Base-by-base conservation (phyloP, 2,329 filamentous ascomycete genomes). In the Cytospora leucostoma region DNA sequence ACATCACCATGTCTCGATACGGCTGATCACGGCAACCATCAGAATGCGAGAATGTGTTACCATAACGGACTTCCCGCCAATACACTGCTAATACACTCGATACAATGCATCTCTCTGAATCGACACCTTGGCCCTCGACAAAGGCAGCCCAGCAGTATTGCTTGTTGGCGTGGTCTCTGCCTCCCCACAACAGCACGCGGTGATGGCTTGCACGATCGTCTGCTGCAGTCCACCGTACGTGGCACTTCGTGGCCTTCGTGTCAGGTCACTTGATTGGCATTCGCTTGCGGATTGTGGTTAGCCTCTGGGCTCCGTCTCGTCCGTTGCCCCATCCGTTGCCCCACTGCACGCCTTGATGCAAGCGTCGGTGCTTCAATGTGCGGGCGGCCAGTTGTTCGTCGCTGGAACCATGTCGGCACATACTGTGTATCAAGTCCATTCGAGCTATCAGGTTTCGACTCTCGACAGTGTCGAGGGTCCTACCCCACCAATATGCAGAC, bases 371-470 rank as follows among this genome's bases (percentile, higher is more conserved):
- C 59, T 53, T 57, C 60, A 65, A 54, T 63, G 51, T 56, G 61
- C 57, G 38, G 40, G 44, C 61, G 64, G 64, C 52, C 64, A 55
- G 59, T 62, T 65, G 47, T 63, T 61, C 62, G 37, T 56, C 63
- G 63, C 64, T 55, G 64, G 64, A 63, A 65, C 56, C 55, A 47
- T 63, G 56, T 56, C 56, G 57, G 47, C 57, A 50, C 53, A 50
- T 61, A 52, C 56, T 55, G 51, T 44, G 61, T 49, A 53, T 55
- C 60, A 63, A 32, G 59, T 53, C 55, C 40, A 55, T 56, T 50
- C 59, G 59, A 62, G 49, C 63, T 57, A 52, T 65, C 63, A 58
- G 34, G 50, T 65, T 59, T 52, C 55, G 59, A 40, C 52, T 19
- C n/a, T 56, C 34, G 34, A 56, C 17, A 34, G 53, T 52, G 44